Conservation (phyloP, 768 basidiomycete species). For the Rubroboletus satanas region DNA sequence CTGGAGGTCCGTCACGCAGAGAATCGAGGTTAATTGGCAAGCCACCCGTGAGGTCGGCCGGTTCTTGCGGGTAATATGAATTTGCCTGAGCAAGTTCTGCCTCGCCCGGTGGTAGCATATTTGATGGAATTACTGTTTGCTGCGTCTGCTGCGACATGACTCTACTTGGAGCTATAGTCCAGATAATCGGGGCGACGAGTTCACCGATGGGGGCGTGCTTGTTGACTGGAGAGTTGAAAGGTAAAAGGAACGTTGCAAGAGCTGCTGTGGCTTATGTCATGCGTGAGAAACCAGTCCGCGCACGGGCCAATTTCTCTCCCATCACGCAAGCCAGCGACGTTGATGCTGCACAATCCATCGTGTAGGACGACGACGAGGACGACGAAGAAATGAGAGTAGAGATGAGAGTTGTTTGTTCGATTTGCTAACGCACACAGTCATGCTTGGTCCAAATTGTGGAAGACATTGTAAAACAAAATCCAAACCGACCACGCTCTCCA, state of each 20-base stretch:
- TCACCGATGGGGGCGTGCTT: slow-evolving; percentile 18
- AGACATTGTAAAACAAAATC: slow-evolving; percentile 74
- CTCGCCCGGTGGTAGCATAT: slow-evolving; percentile 52
- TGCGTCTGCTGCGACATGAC: slow-evolving; percentile 50
- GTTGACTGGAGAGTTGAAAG: slow-evolving; percentile 25
- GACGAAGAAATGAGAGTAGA: slow-evolving; percentile 31
- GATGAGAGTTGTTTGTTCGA: slow-evolving; percentile 43
- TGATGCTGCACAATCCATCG: slow-evolving; percentile 16
- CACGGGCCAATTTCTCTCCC: slow-evolving; percentile 49
- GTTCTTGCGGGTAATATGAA: slow-evolving; percentile 70
- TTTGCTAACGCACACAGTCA: slow-evolving; percentile 60
- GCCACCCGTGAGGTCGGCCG: slow-evolving; percentile 77
- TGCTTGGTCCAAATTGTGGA: slow-evolving; percentile 64
- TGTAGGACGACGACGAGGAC: slow-evolving; percentile 30
- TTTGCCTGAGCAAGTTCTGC: slow-evolving; percentile 51
- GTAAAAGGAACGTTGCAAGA: slow-evolving; percentile 32
- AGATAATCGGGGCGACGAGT: slow-evolving; percentile 10
- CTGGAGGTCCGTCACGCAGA: slow-evolving; percentile 80
- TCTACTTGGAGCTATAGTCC: not conserved
- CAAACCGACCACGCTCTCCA: slow-evolving; percentile 40
- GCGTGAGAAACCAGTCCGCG: slow-evolving; percentile 42
- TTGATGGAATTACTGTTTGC: slow-evolving; percentile 56
- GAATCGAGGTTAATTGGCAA: slow-evolving; percentile 86
- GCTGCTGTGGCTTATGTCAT: slow-evolving; percentile 56
- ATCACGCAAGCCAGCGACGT: slow-evolving; percentile 25